phyloP scores from a whole-genome alignment of 257 asterid genomes.

The Nicotiana tabacum region DNA sequence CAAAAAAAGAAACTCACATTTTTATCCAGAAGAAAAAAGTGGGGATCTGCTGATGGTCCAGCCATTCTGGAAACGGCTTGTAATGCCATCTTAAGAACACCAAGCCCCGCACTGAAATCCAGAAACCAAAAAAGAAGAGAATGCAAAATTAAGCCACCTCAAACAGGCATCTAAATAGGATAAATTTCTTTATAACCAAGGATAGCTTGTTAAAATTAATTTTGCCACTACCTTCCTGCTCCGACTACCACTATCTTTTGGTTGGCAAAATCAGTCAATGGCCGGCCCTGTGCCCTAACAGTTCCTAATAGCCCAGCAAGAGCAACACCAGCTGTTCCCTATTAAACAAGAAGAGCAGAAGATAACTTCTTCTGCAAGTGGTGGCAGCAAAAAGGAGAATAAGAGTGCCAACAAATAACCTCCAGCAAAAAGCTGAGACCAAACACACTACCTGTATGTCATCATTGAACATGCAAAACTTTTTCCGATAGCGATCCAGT shows the following conservation, averaged over 20 bases:
- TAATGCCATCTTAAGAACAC: constrained; percentile 96
- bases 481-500: constrained; percentile 81
- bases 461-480: constrained; percentile 99
- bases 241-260: constrained; percentile 98
- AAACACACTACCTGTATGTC: constrained; percentile 68
- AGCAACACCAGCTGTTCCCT: constrained; percentile 99
- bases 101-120: constrained; percentile 96
- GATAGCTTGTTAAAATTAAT: constrained; percentile 9
- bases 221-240: constrained; percentile 81
- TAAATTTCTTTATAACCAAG: constrained; percentile 1
- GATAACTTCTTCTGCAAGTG: constrained; percentile 13
- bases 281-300: constrained; percentile 92
- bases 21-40: constrained; percentile 93
- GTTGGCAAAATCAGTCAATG: constrained; percentile 86
- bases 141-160: not conserved
- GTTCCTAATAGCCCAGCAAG: constrained; percentile 96
- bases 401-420: not conserved
- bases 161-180: not conserved
- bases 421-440: not conserved
- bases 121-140: constrained; percentile 15
- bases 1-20: constrained; percentile 43
- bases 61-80: constrained; percentile 92
- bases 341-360: constrained; percentile 25
- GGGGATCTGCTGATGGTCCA: constrained; percentile 74
- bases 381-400: constrained; percentile 10